Percentiles rank a stretch among this genome's conserved stretches.
phyloP scores from a whole-genome alignment of 2,329 filamentous ascomycete genomes.

The Ascomycota sp. region DNA sequence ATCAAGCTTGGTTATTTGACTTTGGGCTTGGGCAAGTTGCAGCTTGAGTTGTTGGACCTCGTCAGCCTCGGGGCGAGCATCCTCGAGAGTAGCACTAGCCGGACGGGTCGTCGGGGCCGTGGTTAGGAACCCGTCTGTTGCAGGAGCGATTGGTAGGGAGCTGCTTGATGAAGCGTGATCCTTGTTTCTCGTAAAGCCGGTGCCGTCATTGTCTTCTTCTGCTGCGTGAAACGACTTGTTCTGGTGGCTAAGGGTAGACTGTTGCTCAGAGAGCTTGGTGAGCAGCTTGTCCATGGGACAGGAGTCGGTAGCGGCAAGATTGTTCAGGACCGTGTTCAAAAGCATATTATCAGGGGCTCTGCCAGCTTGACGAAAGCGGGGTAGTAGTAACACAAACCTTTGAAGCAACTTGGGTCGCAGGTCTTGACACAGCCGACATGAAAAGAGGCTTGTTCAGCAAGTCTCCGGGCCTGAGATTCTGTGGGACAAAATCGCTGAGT shows the following conservation, averaged over 20 bases:
- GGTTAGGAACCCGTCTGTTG: constrained; percentile 29
- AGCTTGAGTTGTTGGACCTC: constrained; percentile 49
- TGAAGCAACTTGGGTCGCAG: constrained; percentile 30
- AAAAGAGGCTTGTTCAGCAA: constrained; percentile 21
- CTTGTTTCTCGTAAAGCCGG: constrained; percentile 13
- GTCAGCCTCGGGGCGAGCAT: constrained; percentile 20
- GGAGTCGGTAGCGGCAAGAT: constrained; percentile 14
- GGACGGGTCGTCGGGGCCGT: constrained; percentile 29
- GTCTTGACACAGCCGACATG: constrained; percentile 29
- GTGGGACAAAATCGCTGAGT: constrained; percentile 1
- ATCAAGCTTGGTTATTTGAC: constrained; percentile 49
- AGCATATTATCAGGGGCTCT: constrained; percentile 2
- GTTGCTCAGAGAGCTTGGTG: constrained; percentile 54
- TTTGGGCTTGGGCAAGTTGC: constrained; percentile 50
- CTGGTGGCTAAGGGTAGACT: constrained; percentile 37
- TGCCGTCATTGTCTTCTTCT: constrained; percentile 12
- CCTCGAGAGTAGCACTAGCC: constrained; percentile 28
- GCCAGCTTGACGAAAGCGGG: neutral
- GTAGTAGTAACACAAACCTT: constrained; percentile 21
- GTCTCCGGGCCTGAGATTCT: constrained; percentile 6
- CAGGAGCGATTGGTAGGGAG: constrained; percentile 42
- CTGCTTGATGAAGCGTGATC: constrained; percentile 32
- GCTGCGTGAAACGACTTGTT: constrained; percentile 27
- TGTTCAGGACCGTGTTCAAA: constrained; percentile 21
- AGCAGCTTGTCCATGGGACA: constrained; percentile 52